These are phyloP conservation scores for Blastobotrys apis DNA, from an alignment of 1,139 yeast species.

Conservation along the genomic window DNA sequence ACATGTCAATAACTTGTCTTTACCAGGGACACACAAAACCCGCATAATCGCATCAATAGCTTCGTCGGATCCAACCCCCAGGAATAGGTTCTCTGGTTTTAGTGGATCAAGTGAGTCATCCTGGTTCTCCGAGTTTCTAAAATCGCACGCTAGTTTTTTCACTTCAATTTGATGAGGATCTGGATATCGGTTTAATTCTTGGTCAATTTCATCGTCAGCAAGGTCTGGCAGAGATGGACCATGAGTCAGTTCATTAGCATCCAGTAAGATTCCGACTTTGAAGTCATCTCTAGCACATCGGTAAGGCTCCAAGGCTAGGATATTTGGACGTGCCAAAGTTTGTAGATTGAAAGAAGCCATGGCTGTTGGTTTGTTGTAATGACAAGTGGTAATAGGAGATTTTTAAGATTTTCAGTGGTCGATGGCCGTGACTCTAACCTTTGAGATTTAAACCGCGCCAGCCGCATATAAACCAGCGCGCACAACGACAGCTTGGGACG, in stretches of 20 bases:
- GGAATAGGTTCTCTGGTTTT: constrained; percentile 66
- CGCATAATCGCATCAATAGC: constrained; percentile 85
- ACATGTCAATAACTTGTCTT: constrained; percentile 74
- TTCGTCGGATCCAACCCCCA: constrained; percentile 98
- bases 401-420: no score
- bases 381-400: no score
- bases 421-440: no score
- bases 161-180: constrained; percentile 91
- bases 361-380: constrained; percentile 1
- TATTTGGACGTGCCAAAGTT: constrained; percentile 75
- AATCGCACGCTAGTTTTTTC: constrained; percentile 64
- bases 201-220: constrained; percentile 36
- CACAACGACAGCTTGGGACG: no score
- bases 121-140: constrained; percentile 52
- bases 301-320: constrained; percentile 76
- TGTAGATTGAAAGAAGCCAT: constrained; percentile 50
- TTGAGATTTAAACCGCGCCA: no score
- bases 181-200: constrained; percentile 81
- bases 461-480: no score
- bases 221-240: constrained; percentile 66
- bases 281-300: constrained; percentile 95
- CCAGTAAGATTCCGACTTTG: constrained; percentile 78
- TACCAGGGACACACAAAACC: constrained; percentile 77
- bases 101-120: constrained; percentile 34
- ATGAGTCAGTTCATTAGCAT: constrained; percentile 93